phyloP scores from a whole-genome alignment of 176 grass and related monocot genomes.

The Zizania latifolia region DNA sequence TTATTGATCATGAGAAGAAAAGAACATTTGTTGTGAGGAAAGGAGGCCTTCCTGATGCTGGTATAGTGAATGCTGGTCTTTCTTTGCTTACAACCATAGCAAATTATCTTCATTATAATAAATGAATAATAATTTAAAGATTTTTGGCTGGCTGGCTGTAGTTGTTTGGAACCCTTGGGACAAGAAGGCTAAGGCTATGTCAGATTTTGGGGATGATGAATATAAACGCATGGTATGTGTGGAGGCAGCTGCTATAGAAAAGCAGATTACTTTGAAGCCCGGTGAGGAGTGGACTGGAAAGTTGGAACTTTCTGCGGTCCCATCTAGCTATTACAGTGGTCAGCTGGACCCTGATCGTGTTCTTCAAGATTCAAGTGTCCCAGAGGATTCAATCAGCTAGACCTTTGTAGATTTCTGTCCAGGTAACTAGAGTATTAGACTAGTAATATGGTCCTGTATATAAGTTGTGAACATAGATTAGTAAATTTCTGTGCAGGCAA shows the following conservation, averaged over 20 bases:
- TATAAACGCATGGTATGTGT: conserved; percentile 95
- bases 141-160: conserved; percentile 31
- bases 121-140: conserved; percentile 2
- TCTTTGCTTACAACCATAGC: conserved; percentile 1
- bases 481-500: not conserved
- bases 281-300: conserved; percentile 89
- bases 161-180: conserved; percentile 99
- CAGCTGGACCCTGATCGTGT: conserved; percentile 65
- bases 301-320: conserved; percentile 76
- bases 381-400: conserved; percentile 49
- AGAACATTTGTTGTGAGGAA: conserved; percentile 92
- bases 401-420: not conserved
- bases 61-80: conserved; percentile 42
- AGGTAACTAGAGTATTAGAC: conserved; percentile 32
- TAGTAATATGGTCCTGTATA: not conserved
- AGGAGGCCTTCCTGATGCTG: conserved; percentile 91
- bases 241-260: conserved; percentile 76
- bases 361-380: conserved; percentile 46
- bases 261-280: conserved; percentile 70
- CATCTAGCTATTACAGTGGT: conserved; percentile 77
- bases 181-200: conserved; percentile 75
- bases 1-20: conserved; percentile 96
- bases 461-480: not conserved
- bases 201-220: conserved; percentile 89
- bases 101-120: conserved; percentile 5